Percentiles rank a stretch among this genome's conserved stretches.
These are phyloP conservation scores for Poterioochromonas sp. DNA, from an alignment of 352 stramenopile species.

Conservation along the genomic window DNA sequence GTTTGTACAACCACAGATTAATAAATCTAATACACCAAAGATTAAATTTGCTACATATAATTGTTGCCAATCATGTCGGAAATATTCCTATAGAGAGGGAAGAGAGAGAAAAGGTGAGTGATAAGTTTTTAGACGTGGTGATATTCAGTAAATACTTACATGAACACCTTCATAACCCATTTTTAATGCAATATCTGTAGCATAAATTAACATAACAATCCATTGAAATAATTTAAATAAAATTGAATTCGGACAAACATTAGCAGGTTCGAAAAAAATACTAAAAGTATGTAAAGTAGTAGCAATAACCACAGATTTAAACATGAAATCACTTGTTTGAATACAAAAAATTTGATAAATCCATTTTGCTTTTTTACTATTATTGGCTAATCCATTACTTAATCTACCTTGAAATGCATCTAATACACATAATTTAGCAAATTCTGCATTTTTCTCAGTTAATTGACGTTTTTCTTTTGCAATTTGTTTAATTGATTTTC, in stretches of 20 bases:
- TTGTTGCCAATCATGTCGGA: conserved; percentile 25
- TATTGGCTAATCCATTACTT: conserved; percentile 28
- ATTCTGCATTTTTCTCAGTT: conserved; percentile 19
- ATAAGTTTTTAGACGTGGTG: not conserved
- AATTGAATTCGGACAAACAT: not conserved
- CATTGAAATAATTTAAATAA: not conserved
- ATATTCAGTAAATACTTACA: not conserved
- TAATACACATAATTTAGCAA: conserved; percentile 16
- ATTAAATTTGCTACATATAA: conserved; percentile 3
- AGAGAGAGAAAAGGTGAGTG: not conserved
- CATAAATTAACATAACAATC: conserved; percentile 5
- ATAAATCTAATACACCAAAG: not conserved
- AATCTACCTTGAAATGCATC: conserved; percentile 32
- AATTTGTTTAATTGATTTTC: not conserved
- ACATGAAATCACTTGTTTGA: conserved; percentile 30
- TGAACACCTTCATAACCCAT: conserved; percentile 30
- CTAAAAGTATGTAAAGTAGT: conserved; percentile 21
- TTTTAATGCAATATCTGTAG: conserved; percentile 23
- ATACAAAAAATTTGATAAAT: conserved; percentile 30
- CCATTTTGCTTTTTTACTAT: conserved; percentile 32
- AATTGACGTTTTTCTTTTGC: not conserved
- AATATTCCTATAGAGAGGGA: conserved; percentile 22
- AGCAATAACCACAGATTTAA: conserved; percentile 6
- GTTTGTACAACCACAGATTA: not conserved
- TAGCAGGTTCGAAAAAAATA: conserved; percentile 25